Evolutionary conservation across 352 stramenopile species (phyloP).

Genomic region (Phytopythium chamaehyphon): DNA sequence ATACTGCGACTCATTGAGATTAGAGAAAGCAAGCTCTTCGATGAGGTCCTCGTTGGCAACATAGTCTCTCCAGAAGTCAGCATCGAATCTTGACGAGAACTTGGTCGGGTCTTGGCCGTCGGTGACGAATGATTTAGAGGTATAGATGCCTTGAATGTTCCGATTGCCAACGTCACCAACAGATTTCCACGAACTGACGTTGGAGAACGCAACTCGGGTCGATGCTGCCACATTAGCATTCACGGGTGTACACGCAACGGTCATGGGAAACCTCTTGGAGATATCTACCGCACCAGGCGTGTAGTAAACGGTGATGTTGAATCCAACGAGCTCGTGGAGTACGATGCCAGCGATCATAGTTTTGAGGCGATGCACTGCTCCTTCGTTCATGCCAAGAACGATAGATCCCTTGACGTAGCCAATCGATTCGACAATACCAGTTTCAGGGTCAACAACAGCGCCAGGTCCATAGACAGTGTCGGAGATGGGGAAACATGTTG

Average conservation of each 20-base stretch:
- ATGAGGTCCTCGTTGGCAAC: conserved; percentile 8
- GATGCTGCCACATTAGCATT: background rate
- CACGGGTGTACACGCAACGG: background rate
- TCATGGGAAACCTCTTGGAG: background rate
- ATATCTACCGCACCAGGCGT: background rate
- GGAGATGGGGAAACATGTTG: conserved; percentile 9
- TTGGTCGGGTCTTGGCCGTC: conserved; percentile 9
- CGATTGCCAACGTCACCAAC: conserved; percentile 6
- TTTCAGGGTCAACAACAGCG: conserved; percentile 9
- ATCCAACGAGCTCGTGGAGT: conserved; percentile 20
- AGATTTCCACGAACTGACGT: background rate
- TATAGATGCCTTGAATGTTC: conserved; percentile 19
- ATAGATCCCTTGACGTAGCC: conserved; percentile 14
- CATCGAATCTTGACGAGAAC: conserved; percentile 8
- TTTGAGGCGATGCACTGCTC: conserved; percentile 17
- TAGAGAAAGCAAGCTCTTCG: conserved; percentile 4
- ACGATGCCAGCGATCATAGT: conserved; percentile 28
- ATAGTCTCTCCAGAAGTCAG: conserved; percentile 34
- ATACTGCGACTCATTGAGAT: conserved; percentile 8
- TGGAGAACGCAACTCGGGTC: background rate
- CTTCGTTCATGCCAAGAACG: conserved; percentile 24
- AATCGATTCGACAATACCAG: conserved; percentile 10
- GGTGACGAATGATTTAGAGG: conserved; percentile 14
- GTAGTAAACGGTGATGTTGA: conserved; percentile 18
- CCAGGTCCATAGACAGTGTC: conserved; percentile 21